Evolutionary conservation across 2,329 filamentous ascomycete species (phyloP).

Genomic region (Alternaria metachromatica): DNA sequence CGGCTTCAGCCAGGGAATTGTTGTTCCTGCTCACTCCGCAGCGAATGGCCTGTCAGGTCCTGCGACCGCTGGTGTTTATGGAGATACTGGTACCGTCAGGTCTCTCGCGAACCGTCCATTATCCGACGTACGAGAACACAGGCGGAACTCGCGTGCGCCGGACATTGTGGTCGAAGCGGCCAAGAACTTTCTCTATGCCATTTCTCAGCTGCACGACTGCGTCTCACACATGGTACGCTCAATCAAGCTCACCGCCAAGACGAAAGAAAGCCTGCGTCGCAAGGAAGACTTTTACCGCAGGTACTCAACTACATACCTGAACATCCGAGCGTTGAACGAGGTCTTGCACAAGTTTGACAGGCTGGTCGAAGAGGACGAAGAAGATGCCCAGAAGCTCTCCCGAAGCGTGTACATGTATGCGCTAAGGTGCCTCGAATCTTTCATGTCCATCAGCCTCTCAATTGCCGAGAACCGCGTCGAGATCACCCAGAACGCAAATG

Average conservation of each 20-base stretch:
- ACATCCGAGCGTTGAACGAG: slow-evolving; percentile 64
- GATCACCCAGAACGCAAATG: slow-evolving; percentile 62
- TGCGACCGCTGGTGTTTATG: slow-evolving; percentile 42
- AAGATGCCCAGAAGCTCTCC: slow-evolving; percentile 51
- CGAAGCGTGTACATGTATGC: slow-evolving; percentile 43
- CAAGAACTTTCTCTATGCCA: slow-evolving; percentile 62
- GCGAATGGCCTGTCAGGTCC: slow-evolving; percentile 41
- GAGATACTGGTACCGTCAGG: slow-evolving; percentile 43
- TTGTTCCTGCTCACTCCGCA: slow-evolving; percentile 38
- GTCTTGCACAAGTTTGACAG: slow-evolving; percentile 59
- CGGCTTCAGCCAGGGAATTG: slow-evolving; percentile 64
- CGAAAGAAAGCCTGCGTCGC: slow-evolving; percentile 51
- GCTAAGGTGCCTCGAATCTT: slow-evolving; percentile 44
- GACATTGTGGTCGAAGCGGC: slow-evolving; percentile 63
- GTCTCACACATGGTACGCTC: slow-evolving; percentile 46
- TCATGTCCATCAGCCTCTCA: slow-evolving; percentile 46
- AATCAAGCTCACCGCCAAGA: slow-evolving; percentile 48
- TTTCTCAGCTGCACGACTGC: slow-evolving; percentile 57
- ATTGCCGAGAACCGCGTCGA: slow-evolving; percentile 50
- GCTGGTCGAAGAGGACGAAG: slow-evolving; percentile 58
- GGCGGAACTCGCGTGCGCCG: slow-evolving; percentile 54
- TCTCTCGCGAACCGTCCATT: slow-evolving; percentile 56
- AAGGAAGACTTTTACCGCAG: slow-evolving; percentile 59
- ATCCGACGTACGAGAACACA: slow-evolving; percentile 65
- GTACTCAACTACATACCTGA: slow-evolving; percentile 62